phyloP scores from a whole-genome alignment of 192 early-diverging fungal genomes.

The Coemansia sp. region DNA sequence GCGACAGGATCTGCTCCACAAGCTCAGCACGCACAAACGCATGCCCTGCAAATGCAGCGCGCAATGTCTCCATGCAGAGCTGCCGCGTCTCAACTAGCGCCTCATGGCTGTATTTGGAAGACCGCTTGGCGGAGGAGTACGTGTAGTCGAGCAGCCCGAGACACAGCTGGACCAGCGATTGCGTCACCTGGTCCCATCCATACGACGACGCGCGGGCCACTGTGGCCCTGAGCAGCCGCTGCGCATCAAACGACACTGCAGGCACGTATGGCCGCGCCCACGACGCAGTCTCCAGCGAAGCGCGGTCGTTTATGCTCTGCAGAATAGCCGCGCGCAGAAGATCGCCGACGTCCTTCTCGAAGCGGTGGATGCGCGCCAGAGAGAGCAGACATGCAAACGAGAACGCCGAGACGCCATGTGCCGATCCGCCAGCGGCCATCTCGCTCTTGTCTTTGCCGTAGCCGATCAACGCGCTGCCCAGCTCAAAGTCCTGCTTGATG shows the following conservation, averaged over 20 bases:
- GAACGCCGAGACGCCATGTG: slow-evolving; percentile 56
- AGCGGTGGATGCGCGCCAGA: slow-evolving; percentile 68
- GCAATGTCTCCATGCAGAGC: slow-evolving; percentile 24
- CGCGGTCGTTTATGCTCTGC: slow-evolving; percentile 25
- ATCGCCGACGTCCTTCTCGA: slow-evolving; percentile 58
- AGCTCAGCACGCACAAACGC: slow-evolving; percentile 67
- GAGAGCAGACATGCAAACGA: slow-evolving; percentile 68
- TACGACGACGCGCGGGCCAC: slow-evolving; percentile 29
- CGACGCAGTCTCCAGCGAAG: slow-evolving; percentile 2
- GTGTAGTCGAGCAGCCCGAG: slow-evolving; percentile 28
- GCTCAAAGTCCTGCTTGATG: slow-evolving; percentile 71
- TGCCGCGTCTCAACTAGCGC: slow-evolving; percentile 15
- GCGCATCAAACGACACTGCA: neutral
- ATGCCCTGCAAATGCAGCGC: slow-evolving; percentile 55
- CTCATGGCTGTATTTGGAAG: slow-evolving; percentile 10
- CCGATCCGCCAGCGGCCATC: slow-evolving; percentile 20
- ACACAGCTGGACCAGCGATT: slow-evolving; percentile 43
- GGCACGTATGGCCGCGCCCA: slow-evolving; percentile 26
- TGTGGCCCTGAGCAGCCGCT: slow-evolving; percentile 15
- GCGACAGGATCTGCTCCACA: slow-evolving; percentile 62
- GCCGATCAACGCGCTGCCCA: slow-evolving; percentile 32
- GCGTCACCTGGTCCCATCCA: slow-evolving; percentile 55
- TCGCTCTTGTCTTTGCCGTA: slow-evolving; percentile 58
- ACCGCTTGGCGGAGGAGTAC: slow-evolving; percentile 12
- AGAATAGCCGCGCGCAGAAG: slow-evolving; percentile 28